Base-by-base conservation (phyloP, 805 yeast species). In the Lipomyces starkeyi region DNA sequence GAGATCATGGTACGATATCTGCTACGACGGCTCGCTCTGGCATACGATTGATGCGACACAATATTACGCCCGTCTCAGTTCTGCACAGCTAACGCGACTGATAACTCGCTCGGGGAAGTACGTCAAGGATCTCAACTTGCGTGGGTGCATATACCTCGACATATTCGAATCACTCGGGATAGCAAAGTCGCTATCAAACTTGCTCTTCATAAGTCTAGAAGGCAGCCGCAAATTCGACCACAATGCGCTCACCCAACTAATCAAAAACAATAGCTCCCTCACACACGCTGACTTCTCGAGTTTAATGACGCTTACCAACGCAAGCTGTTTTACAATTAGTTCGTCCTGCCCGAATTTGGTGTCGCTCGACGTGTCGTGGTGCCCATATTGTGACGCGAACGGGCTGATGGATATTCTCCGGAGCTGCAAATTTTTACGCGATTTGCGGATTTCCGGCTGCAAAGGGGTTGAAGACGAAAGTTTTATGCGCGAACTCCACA, bases 1-100 rank as follows among this genome's bases (percentile, higher is more conserved):
- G 11, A 29, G 52, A 22, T 8, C 49, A 11, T 68, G 70, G 69
- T 57, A 64, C 43, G 47, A 35, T 20, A n/a, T 68, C 14, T 68
- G 64, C 49, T 56, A 20, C 60, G 73, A 70, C 54, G 72, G 69
- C 27, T 27, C 60, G 59, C 66, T 70, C 11, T 70, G 73, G 73
- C 62, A 59, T 17, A 11, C 58, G n/a, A 47, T 69, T 17, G 68
- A 68, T 54, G 59, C 59, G 17, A 35, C 57, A 43, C 17, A 20
- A 22, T 60, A 37, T 55, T 66, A 61, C 40, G 11, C 37, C 49
- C 43, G 27, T 9, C 61, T 69, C 61, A 27, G 68, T 22, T n/a
- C 61, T 13, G 58, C 59, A 14, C 66, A 60, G 29, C 58, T 69
- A 14, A 20, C 54, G 11, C 37, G 53, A 35, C 54, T 69, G 22